Base-by-base conservation (phyloP, 352 stramenopile genomes). In the Phytophthora citricola region DNA sequence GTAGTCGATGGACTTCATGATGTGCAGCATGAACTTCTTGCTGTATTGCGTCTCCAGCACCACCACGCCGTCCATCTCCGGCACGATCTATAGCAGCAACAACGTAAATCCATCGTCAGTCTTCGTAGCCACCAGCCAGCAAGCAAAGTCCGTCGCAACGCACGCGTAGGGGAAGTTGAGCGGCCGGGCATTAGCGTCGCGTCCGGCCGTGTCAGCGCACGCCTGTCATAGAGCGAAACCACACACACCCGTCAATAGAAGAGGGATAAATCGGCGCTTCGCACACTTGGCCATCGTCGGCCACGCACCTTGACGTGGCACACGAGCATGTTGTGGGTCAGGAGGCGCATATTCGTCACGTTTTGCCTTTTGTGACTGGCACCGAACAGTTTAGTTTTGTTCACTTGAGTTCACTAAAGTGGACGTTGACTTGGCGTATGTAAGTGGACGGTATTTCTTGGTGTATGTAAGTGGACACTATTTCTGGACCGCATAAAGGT, bases 271-370 rank as follows among this genome's bases (percentile, higher is more conserved):
- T 38, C 29, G 15, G 45, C 27, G 9, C 12, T 39, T 54, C 36
- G 38, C 34, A 36, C 26, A 10, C 7, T 20, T 46, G 17, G 6
- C 3, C 26, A 17, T 9, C 10, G 2, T 4, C 6, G 3, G 27
- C 11, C 44, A 60, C 22, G 29, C 31, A 91, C 78, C 78, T 92
- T 92, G 75, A 95, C 79, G 72, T 93, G 87, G 73, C 87, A 95
- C 45, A 93, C 66, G 63, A 95, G 81, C 87, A 95, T 95, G 69
- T 95, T 95, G 75, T 95, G 87, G 20, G 85, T 95, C 39, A 95
- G 69, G 49, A 95, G 83, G 36, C 87, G 81, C 87, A 95, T 95
- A 32, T 43, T 83, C 15, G 58, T 46, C 41, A 40, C n/a, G 20
- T 61, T 20, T 17, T 12, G 46, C 36, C 2, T 26, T 38, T n/a